Percentiles rank a stretch among this genome's conserved stretches.
Evolutionary conservation across 1,139 yeast genomes (phyloP).

Genomic region (Diutina rugosa): DNA sequence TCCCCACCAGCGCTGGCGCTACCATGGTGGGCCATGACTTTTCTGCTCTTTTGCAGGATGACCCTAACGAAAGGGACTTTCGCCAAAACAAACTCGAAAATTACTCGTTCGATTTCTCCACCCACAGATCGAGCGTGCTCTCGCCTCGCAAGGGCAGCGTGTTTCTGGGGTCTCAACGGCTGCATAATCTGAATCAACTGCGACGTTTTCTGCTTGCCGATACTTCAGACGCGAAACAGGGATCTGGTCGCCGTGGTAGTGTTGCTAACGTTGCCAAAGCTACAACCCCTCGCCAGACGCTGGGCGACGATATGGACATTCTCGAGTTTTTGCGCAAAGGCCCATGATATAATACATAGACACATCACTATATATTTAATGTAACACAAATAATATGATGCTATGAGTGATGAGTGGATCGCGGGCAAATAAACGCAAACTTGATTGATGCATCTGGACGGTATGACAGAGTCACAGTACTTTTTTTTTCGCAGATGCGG

Average conservation of each 20-base stretch:
- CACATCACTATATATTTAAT: neutral
- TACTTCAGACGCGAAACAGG: constrained; percentile 4
- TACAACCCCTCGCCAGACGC: neutral
- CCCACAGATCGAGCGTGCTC: constrained; percentile 1
- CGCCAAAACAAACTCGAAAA: constrained; percentile 16
- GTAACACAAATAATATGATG: neutral
- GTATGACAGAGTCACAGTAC: too few relatives aligned
- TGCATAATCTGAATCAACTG: neutral
- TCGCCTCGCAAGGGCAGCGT: constrained; percentile 3
- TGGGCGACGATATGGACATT: constrained; percentile 27
- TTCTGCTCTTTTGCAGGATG: constrained; percentile 22
- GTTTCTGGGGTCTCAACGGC: neutral
- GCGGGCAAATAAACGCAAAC: too few relatives aligned
- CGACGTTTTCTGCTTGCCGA: constrained; percentile 8
- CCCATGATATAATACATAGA: constrained; percentile 10
- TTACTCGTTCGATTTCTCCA: constrained; percentile 15
- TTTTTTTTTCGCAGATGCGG: neutral
- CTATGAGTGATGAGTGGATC: too few relatives aligned
- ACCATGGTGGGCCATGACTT: constrained; percentile 19
- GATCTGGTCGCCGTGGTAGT: neutral
- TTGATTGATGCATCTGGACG: too few relatives aligned
- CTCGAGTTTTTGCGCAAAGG: constrained; percentile 34
- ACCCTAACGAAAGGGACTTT: constrained; percentile 17
- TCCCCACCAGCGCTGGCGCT: constrained; percentile 4
- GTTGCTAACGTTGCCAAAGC: neutral